These are phyloP conservation scores for Russula emetica DNA, from an alignment of 768 basidiomycete species.

Conservation along the genomic window DNA sequence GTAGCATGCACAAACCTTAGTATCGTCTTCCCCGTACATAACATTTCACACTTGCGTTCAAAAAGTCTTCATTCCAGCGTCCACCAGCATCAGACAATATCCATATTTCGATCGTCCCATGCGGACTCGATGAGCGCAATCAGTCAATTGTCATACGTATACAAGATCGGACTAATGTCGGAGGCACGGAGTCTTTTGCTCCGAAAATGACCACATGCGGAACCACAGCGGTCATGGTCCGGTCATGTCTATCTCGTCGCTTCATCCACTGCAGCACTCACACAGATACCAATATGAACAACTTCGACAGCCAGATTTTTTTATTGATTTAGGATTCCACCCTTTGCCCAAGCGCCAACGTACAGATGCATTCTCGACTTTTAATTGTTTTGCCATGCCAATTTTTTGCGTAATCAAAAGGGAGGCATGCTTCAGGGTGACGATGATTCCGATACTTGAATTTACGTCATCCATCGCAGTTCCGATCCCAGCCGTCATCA, in stretches of 20 bases:
- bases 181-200: background rate
- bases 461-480: background rate
- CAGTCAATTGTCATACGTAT: background rate
- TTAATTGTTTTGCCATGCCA: background rate
- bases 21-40: background rate
- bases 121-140: slow-evolving; percentile 6
- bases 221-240: background rate
- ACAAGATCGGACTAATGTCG: background rate
- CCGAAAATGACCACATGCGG: background rate
- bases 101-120: background rate
- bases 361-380: background rate
- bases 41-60: background rate
- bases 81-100: too few species aligned
- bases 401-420: background rate
- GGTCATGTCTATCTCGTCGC: background rate
- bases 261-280: background rate
- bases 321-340: slow-evolving; percentile 1
- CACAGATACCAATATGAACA: background rate
- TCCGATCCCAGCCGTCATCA: background rate
- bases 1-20: slow-evolving; percentile 9
- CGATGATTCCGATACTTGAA: background rate
- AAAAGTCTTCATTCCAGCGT: background rate
- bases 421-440: background rate
- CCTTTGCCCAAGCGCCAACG: background rate
- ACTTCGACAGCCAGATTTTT: background rate